Base-by-base conservation (phyloP, 1,284 basidiomycete species). In the Marasmius sp. region DNA sequence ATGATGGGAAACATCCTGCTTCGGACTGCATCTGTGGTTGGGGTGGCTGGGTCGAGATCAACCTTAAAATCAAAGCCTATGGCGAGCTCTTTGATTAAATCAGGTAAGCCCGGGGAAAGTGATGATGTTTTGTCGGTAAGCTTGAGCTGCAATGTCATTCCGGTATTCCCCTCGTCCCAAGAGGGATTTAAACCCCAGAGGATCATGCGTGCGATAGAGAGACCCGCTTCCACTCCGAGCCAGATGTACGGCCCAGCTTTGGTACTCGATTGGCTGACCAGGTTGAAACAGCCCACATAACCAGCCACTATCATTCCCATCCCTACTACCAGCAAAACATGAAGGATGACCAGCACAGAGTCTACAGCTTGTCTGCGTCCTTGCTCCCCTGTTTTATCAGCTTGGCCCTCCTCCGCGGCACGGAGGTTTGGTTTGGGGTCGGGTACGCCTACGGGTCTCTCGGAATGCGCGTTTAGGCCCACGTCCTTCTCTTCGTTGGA, bases 241-340 rank as follows among this genome's bases (percentile, higher is more conserved):
- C 52, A 54, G 11, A 54, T 18, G 34, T 54, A 54, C 12, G 52
- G 52, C 12, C 52, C 52, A 38, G 1, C 18, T 37, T 34, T n/a
- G 2, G 34, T 16, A 10, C 20, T 14, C 38, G 52, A 4, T 16
- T 54, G 52, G 20, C 34, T 38, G 52, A 54, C 52, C 8, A 54
- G 33, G 14, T 14, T 54, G 34, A 54, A 54, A 20, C 52, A 54
- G 3, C 52, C 52, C 16, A 54, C 34, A 38, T 54, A 54, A 37
- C 52, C 52, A n/a, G 52, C 52, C 36, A 54, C 52, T 37, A 38
- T 54, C 52, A 54, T 54, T 38, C 12, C 33, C 33, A 54, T 54
- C 11, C 52, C 52, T 37, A 9, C 27, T 9, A 36, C 52, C 14
- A 54, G 16, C 7, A 54, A 18, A 6, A 54, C 3, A 33, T 54